These are phyloP conservation scores for Ophiocordyceps unilateralis DNA, from an alignment of 2,329 filamentous ascomycete species.

Conservation along the genomic window DNA sequence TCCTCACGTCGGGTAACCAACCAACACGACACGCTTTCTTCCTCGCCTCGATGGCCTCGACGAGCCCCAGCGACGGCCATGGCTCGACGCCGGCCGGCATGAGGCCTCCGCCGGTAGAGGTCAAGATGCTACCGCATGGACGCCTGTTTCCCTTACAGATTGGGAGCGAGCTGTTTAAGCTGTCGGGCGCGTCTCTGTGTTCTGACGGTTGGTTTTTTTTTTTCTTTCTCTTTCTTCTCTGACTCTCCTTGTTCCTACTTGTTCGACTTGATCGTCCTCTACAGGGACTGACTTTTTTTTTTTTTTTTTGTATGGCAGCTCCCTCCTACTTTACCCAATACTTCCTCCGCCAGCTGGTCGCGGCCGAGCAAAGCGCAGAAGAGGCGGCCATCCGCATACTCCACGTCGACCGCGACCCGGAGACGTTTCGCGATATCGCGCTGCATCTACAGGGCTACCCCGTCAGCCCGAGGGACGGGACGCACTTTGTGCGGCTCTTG, in stretches of 20 bases:
- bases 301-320: constrained; percentile 41
- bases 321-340: constrained; percentile 94
- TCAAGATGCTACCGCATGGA: constrained; percentile 46
- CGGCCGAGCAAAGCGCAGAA: constrained; percentile 45
- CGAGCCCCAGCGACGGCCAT: constrained; percentile 10
- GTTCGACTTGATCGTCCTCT: background rate
- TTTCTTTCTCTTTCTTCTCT: background rate
- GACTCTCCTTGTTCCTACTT: background rate
- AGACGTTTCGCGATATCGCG: constrained; percentile 76
- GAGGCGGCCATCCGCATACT: constrained; percentile 54
- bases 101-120: constrained; percentile 17
- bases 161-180: constrained; percentile 52
- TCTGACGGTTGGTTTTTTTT: constrained; percentile 43
- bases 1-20: too few species aligned
- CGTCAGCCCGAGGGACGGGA: constrained; percentile 61
- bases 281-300: background rate
- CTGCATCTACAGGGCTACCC: constrained; percentile 88
- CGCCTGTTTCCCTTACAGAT: constrained; percentile 63
- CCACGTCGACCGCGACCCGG: constrained; percentile 87
- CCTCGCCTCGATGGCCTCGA: constrained; percentile 10
- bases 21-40: too few species aligned
- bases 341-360: constrained; percentile 81
- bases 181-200: constrained; percentile 56
- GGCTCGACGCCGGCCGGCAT: constrained; percentile 4
- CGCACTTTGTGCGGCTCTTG: constrained; percentile 82